Conservation (phyloP, 345 rosid species). For the Cochlearia excelsa region DNA sequence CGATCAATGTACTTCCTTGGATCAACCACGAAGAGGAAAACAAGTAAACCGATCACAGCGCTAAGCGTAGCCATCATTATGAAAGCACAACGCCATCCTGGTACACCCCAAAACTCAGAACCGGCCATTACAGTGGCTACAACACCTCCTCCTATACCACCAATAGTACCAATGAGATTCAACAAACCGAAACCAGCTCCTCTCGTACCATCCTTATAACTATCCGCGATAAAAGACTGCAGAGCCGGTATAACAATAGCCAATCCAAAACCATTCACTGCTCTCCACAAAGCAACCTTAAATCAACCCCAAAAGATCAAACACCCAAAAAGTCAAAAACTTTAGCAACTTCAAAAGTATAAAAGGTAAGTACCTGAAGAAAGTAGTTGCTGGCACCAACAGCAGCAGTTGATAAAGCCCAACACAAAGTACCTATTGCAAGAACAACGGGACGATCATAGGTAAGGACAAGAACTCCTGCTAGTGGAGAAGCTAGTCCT, state of each 20-base stretch:
- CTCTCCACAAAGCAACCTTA: constrained; percentile 89
- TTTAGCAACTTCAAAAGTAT: not conserved
- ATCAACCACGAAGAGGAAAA: constrained; percentile 64
- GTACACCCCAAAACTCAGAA: constrained; percentile 58
- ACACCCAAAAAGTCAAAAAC: not conserved
- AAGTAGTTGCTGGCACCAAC: constrained; percentile 79
- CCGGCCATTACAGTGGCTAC: constrained; percentile 94
- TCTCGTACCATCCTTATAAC: constrained; percentile 73
- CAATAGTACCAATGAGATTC: constrained; percentile 72
- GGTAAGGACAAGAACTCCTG: constrained; percentile 78
- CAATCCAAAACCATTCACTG: constrained; percentile 86
- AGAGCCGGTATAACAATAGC: constrained; percentile 98
- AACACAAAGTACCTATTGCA: constrained; percentile 80
- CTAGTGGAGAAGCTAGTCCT: constrained; percentile 83
- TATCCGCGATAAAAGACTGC: constrained; percentile 95
- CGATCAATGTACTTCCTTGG: constrained; percentile 45
- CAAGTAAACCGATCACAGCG: constrained; percentile 71
- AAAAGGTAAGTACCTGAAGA: constrained; percentile 44
- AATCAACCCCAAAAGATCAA: constrained; percentile 9
- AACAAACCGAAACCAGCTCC: constrained; percentile 91
- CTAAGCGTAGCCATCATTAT: constrained; percentile 82
- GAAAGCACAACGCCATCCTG: constrained; percentile 97
- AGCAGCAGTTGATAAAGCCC: constrained; percentile 97
- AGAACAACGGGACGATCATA: constrained; percentile 89
- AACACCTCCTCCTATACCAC: constrained; percentile 98